Conservation (phyloP, 768 basidiomycete genomes). For the Pleurotus citrinopileatus region DNA sequence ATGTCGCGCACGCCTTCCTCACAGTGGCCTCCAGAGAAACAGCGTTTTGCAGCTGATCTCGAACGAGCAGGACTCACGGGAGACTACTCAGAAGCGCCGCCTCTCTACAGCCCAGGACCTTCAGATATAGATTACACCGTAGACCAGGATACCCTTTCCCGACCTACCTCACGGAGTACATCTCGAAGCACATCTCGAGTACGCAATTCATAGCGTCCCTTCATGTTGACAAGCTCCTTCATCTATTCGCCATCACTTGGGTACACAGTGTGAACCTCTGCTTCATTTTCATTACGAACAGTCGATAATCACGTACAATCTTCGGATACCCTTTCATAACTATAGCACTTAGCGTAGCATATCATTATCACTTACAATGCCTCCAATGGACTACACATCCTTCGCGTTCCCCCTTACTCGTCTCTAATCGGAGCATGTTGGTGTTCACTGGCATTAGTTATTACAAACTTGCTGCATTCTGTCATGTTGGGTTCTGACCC, state of each 20-base stretch:
- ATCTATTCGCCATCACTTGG: background rate
- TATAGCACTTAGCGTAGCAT: background rate
- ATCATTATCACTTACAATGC: background rate
- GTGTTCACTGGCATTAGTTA: too few relatives aligned
- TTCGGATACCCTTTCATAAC: slow-evolving; percentile 5
- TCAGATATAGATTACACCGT: background rate
- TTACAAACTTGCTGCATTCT: too few relatives aligned
- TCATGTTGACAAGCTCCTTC: background rate
- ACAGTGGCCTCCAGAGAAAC: slow-evolving; percentile 44
- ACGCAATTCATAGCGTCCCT: slow-evolving; percentile 1
- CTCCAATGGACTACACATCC: background rate
- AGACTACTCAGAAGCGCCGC: slow-evolving; percentile 2
- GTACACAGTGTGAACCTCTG: background rate
- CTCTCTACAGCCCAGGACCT: background rate
- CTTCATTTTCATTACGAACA: slow-evolving; percentile 4
- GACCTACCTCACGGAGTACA: slow-evolving; percentile 11
- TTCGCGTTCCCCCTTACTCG: background rate
- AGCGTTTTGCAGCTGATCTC: slow-evolving; percentile 31
- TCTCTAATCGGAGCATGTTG: background rate
- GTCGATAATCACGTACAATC: background rate
- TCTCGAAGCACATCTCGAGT: slow-evolving; percentile 9
- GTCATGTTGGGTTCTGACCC: too few relatives aligned
- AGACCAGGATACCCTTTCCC: slow-evolving; percentile 2
- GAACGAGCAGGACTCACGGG: slow-evolving; percentile 26
- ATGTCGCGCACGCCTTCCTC: slow-evolving; percentile 13